These are phyloP conservation scores for Tetrapisispora fleetii DNA, from an alignment of 805 yeast species.

Conservation along the genomic window DNA sequence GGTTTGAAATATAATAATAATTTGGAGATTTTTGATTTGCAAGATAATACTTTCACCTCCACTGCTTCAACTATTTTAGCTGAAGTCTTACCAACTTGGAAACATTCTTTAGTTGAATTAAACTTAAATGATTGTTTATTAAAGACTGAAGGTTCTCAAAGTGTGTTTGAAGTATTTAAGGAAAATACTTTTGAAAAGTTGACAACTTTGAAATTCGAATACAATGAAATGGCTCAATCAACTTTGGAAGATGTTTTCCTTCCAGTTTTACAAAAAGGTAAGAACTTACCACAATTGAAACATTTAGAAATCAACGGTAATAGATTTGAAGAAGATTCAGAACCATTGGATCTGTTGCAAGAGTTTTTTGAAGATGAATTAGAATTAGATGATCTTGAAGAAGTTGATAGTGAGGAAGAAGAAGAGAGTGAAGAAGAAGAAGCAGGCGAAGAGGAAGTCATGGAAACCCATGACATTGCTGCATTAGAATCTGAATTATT, in stretches of 20 bases:
- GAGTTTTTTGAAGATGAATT: conserved; percentile 63
- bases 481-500: conserved; percentile 36
- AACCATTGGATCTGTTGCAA: conserved; percentile 48
- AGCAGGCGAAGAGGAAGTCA: conserved; percentile 32
- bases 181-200: conserved; percentile 36
- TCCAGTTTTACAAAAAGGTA: conserved; percentile 39
- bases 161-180: conserved; percentile 40
- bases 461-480: conserved; percentile 41
- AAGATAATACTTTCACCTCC: conserved; percentile 87
- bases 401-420: conserved; percentile 50
- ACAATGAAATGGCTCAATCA: conserved; percentile 68
- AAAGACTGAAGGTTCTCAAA: conserved; percentile 64
- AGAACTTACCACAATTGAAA: conserved; percentile 49
- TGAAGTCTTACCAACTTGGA: conserved; percentile 52
- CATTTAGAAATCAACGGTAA: conserved; percentile 86
- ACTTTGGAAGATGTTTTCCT: conserved; percentile 46
- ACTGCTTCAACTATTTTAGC: conserved; percentile 60
- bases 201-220: conserved; percentile 63
- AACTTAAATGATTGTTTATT: conserved; percentile 84
- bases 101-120: conserved; percentile 52
- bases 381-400: conserved; percentile 93
- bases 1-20: conserved; percentile 58
- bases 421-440: conserved; percentile 34
- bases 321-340: conserved; percentile 81
- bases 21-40: conserved; percentile 69